Conservation (phyloP, 1,284 basidiomycete species). For the Cutaneotrichosporon mucoides region DNA sequence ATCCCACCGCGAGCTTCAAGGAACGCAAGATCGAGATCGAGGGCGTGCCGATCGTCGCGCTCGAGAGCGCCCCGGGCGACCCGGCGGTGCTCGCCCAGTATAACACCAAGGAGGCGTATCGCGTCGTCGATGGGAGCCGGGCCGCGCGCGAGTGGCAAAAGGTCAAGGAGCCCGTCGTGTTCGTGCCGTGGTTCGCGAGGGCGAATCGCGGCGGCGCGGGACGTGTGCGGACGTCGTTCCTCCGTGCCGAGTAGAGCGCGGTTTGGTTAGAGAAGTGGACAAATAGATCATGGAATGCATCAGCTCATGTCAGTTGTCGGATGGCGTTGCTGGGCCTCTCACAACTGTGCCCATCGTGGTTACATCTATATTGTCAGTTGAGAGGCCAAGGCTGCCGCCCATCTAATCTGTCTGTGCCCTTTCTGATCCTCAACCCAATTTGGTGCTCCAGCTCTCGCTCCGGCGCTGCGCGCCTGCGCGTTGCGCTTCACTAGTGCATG, state of each 20-base stretch:
- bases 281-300: not conserved
- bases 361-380: too few species aligned
- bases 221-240: slow-evolving; percentile 27
- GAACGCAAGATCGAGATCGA: slow-evolving; percentile 19
- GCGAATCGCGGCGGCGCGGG: slow-evolving; percentile 34
- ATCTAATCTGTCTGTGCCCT: too few species aligned
- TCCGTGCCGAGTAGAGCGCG: slow-evolving; percentile 3
- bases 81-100: slow-evolving; percentile 6
- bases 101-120: slow-evolving; percentile 8
- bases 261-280: too few species aligned
- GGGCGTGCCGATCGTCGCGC: slow-evolving; percentile 23
- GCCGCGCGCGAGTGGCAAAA: slow-evolving; percentile 13
- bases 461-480: not conserved
- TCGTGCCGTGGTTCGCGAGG: slow-evolving; percentile 37
- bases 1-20: slow-evolving; percentile 18
- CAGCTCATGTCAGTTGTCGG: too few species aligned
- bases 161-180: slow-evolving; percentile 16
- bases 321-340: too few species aligned
- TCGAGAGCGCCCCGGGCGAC: slow-evolving; percentile 10
- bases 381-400: too few species aligned
- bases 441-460: too few species aligned
- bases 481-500: slow-evolving; percentile 4
- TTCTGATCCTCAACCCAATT: too few species aligned
- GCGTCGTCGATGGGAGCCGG: slow-evolving; percentile 3
- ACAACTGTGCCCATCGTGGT: too few species aligned